Base-by-base conservation (phyloP, 2,329 filamentous ascomycete species). In the Penicillium sp. region DNA sequence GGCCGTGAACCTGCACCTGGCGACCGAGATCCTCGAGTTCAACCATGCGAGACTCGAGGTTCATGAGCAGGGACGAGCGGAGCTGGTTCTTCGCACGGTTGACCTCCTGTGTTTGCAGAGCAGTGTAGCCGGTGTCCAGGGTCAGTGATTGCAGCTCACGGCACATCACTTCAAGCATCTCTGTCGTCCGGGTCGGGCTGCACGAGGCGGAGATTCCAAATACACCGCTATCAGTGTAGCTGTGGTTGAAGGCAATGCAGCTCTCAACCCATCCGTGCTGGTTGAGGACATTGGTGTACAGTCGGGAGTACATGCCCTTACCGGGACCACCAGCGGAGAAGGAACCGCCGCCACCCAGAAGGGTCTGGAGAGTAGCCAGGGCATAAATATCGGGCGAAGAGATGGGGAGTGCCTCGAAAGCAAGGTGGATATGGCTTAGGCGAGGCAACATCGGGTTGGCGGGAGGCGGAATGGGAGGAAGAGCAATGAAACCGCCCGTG, bases 251-350 rank as follows among this genome's bases (percentile, higher is more conserved):
- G 19, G 91, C 86, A 36, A 94, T 78, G 70, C 93, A 97, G 45
- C 83, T 90, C 71, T 98, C 93, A 17, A 98, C 88, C 91, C 91
- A 98, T 54, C 86, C 88, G 70, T 95, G 84, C 70, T 97, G 90
- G 73, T 98, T 98, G 36, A 98, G 79, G 0, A 97, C 91, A 64
- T 96, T 95, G 49, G 90, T 97, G 75, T 96, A 98, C 7, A 98
- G 80, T 9, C 93, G 85, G 25, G 87, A 94, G 75, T 97, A 97
- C 93, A 98, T 98, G 65, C 93, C 93, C 74, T 98, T 98, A 37
- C 93, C 93, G 4, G 93, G 93, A 0, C 93, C 93, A 56, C 93
- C 93, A 38, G 93, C 93, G 11, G 87, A 94, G 73, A 98, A 98
- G 40, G 90, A 96, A 16, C 93, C 93, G 33, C 93, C 93, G 33